Conservation (phyloP, 2,329 filamentous ascomycete species). For the Mycogone perniciosa region DNA sequence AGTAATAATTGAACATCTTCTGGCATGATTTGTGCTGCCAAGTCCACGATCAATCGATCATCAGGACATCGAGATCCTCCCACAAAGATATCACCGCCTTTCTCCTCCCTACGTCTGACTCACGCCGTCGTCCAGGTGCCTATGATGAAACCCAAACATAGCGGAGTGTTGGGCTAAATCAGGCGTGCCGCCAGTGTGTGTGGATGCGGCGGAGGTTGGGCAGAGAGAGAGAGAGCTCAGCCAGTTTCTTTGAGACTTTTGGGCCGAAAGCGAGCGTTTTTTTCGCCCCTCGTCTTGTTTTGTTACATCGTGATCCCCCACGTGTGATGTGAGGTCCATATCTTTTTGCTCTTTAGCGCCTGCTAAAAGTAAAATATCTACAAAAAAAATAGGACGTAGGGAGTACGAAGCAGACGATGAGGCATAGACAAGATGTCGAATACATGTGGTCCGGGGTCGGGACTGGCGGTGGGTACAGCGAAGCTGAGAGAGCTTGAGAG, state of each 20-base stretch:
- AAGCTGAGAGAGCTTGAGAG: no score
- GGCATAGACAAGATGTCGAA: neutral
- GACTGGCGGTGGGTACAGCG: no score
- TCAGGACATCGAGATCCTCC: no score
- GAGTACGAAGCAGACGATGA: neutral
- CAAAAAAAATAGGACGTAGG: neutral
- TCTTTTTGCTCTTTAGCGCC: no score
- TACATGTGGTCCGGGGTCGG: no score
- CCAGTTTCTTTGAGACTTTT: neutral
- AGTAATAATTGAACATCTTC: no score
- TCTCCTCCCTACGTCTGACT: neutral
- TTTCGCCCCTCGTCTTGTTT: neutral
- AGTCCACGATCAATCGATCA: no score
- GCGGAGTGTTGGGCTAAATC: conserved; percentile 9
- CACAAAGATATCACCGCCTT: no score
- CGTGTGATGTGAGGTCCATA: no score
- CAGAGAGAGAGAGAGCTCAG: neutral
- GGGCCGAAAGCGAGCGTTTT: neutral
- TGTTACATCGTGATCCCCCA: no score
- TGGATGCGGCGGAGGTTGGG: conserved; percentile 1
- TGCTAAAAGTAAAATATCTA: no score
- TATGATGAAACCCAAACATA: conserved; percentile 1
- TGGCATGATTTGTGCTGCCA: no score
- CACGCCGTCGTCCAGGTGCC: neutral
- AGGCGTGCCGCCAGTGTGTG: conserved; percentile 9